phyloP scores from a whole-genome alignment of 2,329 filamentous ascomycete species.

The Fusarium sp. region DNA sequence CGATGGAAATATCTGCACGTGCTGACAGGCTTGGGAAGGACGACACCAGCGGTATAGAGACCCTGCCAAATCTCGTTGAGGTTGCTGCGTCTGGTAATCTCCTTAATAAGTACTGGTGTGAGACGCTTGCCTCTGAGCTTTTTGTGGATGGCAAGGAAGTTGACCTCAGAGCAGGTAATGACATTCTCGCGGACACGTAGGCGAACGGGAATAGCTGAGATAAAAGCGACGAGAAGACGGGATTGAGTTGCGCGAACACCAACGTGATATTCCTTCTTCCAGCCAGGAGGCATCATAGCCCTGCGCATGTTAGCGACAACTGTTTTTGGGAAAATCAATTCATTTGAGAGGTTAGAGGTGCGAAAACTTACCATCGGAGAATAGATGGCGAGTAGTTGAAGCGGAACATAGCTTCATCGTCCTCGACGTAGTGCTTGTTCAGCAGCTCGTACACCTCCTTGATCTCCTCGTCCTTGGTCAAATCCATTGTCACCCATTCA shows the following conservation, averaged over 20 bases:
- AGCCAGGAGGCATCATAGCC: slow-evolving; percentile 94
- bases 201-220: slow-evolving; percentile 89
- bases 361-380: slow-evolving; percentile 78
- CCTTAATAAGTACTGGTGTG: slow-evolving; percentile 94
- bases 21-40: slow-evolving; percentile 91
- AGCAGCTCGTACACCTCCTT: slow-evolving; percentile 93
- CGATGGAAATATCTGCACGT: slow-evolving; percentile 97
- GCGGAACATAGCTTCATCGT: slow-evolving; percentile 95
- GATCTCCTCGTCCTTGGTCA: slow-evolving; percentile 81
- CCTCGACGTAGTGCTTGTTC: slow-evolving; percentile 95
- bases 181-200: slow-evolving; percentile 82
- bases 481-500: slow-evolving; percentile 93
- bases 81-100: slow-evolving; percentile 94
- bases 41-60: slow-evolving; percentile 92
- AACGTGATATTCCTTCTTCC: slow-evolving; percentile 94
- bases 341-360: background rate
- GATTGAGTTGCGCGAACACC: slow-evolving; percentile 88
- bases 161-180: slow-evolving; percentile 89
- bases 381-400: slow-evolving; percentile 95
- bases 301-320: slow-evolving; percentile 58
- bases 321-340: background rate
- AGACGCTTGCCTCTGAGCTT: slow-evolving; percentile 94
- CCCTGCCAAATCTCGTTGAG: slow-evolving; percentile 90
- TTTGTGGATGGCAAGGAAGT: slow-evolving; percentile 98
- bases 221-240: slow-evolving; percentile 92